A percentile compares a stretch with the other conserved stretches of the same genome.
Conservation (phyloP, 345 rosid species). For the Pistacia atlantica region DNA sequence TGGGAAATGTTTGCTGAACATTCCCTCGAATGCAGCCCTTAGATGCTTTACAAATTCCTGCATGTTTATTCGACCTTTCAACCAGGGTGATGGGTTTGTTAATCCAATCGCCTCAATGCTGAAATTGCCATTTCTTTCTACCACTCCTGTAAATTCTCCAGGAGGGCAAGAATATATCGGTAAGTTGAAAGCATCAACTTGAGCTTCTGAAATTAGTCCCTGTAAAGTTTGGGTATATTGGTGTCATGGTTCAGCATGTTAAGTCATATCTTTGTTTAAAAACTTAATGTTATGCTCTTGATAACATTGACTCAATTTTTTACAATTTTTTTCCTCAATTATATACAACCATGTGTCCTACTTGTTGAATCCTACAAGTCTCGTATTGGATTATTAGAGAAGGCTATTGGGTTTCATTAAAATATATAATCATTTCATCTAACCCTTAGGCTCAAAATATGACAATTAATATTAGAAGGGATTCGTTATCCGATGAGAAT, state of each 20-base stretch:
- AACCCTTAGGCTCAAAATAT: too few relatives aligned
- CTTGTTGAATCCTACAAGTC: too few relatives aligned
- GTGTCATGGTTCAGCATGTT: not conserved
- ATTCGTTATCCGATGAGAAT: too few relatives aligned
- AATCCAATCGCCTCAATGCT: slow-evolving; percentile 38
- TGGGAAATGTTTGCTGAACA: slow-evolving; percentile 41
- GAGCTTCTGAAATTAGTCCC: slow-evolving; percentile 47
- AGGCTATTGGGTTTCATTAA: too few relatives aligned
- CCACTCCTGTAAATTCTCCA: slow-evolving; percentile 33
- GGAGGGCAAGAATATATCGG: slow-evolving; percentile 53
- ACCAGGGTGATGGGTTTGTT: slow-evolving; percentile 47
- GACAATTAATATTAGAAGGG: too few relatives aligned
- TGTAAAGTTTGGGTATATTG: slow-evolving; percentile 1
- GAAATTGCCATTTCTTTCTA: slow-evolving; percentile 43
- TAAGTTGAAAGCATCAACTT: slow-evolving; percentile 52
- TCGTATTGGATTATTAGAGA: too few relatives aligned
- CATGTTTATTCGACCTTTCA: slow-evolving; percentile 37
- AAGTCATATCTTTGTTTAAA: too few relatives aligned
- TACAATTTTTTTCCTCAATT: too few relatives aligned
- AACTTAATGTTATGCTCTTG: too few relatives aligned
- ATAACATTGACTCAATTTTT: too few relatives aligned
- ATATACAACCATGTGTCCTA: too few relatives aligned
- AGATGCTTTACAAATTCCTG: slow-evolving; percentile 37
- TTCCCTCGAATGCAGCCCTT: slow-evolving; percentile 57
- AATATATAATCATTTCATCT: too few relatives aligned